A percentile compares a stretch with the other conserved stretches of the same genome.
Conservation (phyloP, 2,329 filamentous ascomycete genomes). For the Penicillium sclerotigenum region DNA sequence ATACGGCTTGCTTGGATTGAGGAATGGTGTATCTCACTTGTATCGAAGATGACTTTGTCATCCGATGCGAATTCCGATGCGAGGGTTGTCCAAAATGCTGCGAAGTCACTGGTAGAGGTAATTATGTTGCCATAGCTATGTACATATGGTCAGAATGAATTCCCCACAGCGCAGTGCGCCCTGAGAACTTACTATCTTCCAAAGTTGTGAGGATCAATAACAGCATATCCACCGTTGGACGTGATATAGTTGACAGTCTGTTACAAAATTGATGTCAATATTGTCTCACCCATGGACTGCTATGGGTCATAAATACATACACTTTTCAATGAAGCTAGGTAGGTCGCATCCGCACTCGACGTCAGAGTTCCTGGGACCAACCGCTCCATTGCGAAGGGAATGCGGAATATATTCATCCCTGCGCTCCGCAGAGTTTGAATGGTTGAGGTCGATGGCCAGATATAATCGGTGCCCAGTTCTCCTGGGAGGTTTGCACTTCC, state of each 20-base stretch:
- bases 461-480: conserved; percentile 20
- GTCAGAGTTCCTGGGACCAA: conserved; percentile 19
- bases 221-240: conserved; percentile 49
- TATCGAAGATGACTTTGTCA: conserved; percentile 60
- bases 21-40: conserved; percentile 37
- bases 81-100: conserved; percentile 56
- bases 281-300: too few species aligned
- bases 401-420: conserved; percentile 28
- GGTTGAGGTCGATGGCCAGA: conserved; percentile 19
- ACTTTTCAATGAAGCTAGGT: conserved; percentile 18
- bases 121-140: conserved; percentile 44
- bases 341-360: conserved; percentile 19
- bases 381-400: conserved; percentile 27
- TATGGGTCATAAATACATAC: conserved; percentile 1
- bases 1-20: too few species aligned
- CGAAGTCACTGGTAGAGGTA: conserved; percentile 52
- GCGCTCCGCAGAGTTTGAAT: conserved; percentile 19
- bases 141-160: not conserved
- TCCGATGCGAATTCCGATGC: conserved; percentile 55
- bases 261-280: not conserved
- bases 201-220: conserved; percentile 62
- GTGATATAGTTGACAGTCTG: conserved; percentile 41
- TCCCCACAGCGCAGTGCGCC: not conserved
- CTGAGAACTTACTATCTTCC: conserved; percentile 30
- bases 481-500: conserved; percentile 14